A percentile compares a stretch with the other conserved stretches of the same genome.
Conservation (phyloP, 345 rosid genomes). For the Eucalyptus guilfoylei region DNA sequence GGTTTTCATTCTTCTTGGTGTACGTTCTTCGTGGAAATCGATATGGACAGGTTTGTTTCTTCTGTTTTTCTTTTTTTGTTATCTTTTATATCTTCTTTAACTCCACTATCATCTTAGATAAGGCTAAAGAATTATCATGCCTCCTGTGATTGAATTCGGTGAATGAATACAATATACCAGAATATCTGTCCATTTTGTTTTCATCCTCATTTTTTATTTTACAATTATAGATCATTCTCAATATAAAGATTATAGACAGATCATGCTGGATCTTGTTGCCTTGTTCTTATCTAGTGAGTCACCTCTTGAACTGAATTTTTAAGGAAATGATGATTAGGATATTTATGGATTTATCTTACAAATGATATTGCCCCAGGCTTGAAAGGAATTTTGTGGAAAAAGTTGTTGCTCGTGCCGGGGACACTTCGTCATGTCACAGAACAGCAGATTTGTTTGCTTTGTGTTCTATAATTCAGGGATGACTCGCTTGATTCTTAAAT, state of each 20-base stretch:
- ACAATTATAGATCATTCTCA: neutral
- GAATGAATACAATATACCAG: neutral
- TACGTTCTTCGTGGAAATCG: conserved; percentile 67
- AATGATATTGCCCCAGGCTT: neutral
- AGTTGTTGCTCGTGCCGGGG: neutral
- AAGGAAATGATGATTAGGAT: neutral
- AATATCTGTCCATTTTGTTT: neutral
- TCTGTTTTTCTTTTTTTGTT: neutral
- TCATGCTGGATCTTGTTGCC: neutral
- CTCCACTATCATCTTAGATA: neutral
- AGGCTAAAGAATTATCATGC: neutral
- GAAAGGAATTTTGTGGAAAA: neutral
- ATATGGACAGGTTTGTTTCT: conserved; percentile 38
- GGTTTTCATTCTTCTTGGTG: conserved; percentile 62
- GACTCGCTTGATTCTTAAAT: neutral
- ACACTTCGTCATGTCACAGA: neutral
- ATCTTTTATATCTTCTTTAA: neutral
- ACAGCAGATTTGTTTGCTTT: neutral
- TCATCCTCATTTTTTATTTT: neutral
- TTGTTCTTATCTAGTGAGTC: neutral
- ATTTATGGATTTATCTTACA: neutral
- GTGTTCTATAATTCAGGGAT: neutral
- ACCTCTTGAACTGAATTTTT: neutral
- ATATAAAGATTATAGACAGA: neutral
- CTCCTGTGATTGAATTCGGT: neutral